Conservation (phyloP, 441 rosid genomes). For the Geranium incanum region DNA sequence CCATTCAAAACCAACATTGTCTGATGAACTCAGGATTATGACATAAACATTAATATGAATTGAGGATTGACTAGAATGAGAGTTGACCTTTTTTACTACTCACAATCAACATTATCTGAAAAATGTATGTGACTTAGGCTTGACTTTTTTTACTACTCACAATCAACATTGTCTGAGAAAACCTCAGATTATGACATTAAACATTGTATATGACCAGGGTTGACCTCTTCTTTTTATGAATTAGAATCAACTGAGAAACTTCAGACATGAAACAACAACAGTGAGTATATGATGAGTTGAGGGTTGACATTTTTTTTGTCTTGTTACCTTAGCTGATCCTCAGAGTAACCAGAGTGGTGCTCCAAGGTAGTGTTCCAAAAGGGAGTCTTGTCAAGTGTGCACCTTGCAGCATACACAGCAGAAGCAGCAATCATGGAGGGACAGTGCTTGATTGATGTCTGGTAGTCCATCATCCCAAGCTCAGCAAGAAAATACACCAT, state of each 20-base stretch:
- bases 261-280: too few species aligned
- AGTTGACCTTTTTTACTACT: too few species aligned
- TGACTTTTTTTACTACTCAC: too few species aligned
- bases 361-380: slow-evolving; percentile 46
- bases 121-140: too few species aligned
- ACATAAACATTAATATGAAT: too few species aligned
- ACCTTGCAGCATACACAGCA: slow-evolving; percentile 43
- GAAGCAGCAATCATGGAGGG: slow-evolving; percentile 50
- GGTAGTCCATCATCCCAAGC: slow-evolving; percentile 39
- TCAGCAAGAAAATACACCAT: slow-evolving; percentile 46
- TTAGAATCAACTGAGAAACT: too few species aligned
- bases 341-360: slow-evolving; percentile 45
- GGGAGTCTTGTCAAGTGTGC: slow-evolving; percentile 33
- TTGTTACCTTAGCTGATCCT: slow-evolving; percentile 36
- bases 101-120: neutral
- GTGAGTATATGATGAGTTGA: neutral
- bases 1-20: too few species aligned
- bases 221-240: too few species aligned
- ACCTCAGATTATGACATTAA: neutral
- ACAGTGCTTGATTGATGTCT: slow-evolving; percentile 19
- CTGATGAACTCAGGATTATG: too few species aligned
- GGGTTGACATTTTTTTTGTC: neutral
- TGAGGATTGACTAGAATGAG: too few species aligned
- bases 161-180: neutral
- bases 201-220: neutral